Evolutionary conservation across 73 alveolate species (phyloP), one percentile per base, ranked within the genome.

Genomic region (Paraurostyla sp.): DNA sequence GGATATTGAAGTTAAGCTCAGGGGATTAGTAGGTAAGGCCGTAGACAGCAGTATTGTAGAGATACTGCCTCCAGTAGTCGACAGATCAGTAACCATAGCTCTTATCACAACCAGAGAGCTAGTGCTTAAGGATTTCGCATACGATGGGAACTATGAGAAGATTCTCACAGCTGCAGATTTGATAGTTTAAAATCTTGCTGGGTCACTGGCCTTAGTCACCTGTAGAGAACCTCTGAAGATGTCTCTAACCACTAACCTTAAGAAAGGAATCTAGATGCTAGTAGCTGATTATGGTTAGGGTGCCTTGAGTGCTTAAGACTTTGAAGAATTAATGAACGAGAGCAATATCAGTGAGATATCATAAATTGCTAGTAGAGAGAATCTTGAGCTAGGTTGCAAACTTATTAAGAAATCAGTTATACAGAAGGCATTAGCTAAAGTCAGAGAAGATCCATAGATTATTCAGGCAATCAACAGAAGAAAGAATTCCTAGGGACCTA

Each of bases 31-130:
- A 23, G 96, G 94, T 38, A 81, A 95, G 76, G 98, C 98, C 6
- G 93, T 98, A 29, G 96, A 96, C 68, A 87, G 85, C 29, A 97
- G 99, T 0, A 97, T 98, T 40, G 91, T 80, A 84, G 99, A 97
- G 75, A 98, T 98, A 48, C 93, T 96, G 22, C 94, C 95, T 0
- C 99, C 99, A n/a, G 99, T 98, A 11, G 97, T 98, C 32, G 98
- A 97, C 68, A 95, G 99, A 83, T 95, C 98, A 18, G 99, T 98
- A n/a, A 97, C 98, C 4, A 98, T 98, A 22, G 99, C 99, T 0
- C 91, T 96, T 22, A 96, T 98, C 76, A 98, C 99, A 0, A 98
- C 99, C 22, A 96, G 98, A 90, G 99, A 97, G 91, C 82, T 98
- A 56, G 99, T 97, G 6, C 90, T 98, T 43, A 98, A 98, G 88